Percentiles rank a stretch among this genome's conserved stretches.
These are phyloP conservation scores for Phytophthora hybrid DNA, from an alignment of 352 stramenopile species.

Conservation along the genomic window DNA sequence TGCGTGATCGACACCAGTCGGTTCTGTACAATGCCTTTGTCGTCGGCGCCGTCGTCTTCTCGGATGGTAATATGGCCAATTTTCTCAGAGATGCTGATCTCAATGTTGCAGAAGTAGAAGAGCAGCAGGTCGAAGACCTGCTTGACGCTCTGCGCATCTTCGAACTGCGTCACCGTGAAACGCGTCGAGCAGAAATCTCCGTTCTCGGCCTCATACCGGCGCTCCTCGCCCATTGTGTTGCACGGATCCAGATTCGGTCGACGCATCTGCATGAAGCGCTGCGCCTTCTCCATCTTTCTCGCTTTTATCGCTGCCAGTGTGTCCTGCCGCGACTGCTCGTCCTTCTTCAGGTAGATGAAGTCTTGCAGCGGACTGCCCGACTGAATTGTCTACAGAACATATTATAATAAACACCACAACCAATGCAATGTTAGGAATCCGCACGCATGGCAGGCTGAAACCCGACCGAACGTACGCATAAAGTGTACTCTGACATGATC, in stretches of 20 bases:
- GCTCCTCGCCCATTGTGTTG: slow-evolving; percentile 43
- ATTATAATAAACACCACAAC: slow-evolving; percentile 7
- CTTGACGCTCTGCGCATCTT: slow-evolving; percentile 39
- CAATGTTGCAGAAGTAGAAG: slow-evolving; percentile 65
- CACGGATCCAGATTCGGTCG: slow-evolving; percentile 33
- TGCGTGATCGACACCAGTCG: slow-evolving; percentile 50
- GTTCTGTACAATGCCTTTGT: slow-evolving; percentile 52
- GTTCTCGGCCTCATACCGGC: slow-evolving; percentile 51
- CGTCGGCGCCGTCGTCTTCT: slow-evolving; percentile 55
- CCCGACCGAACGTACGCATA: slow-evolving; percentile 31
- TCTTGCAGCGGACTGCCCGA: slow-evolving; percentile 43
- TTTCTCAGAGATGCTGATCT: slow-evolving; percentile 71
- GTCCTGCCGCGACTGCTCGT: slow-evolving; percentile 27
- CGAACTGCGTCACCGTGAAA: slow-evolving; percentile 64
- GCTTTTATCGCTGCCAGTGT: slow-evolving; percentile 25
- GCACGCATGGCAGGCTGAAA: neutral
- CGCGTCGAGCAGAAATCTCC: slow-evolving; percentile 64
- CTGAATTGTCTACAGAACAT: slow-evolving; percentile 38
- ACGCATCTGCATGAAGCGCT: slow-evolving; percentile 47
- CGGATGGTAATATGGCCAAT: slow-evolving; percentile 62
- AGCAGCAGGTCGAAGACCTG: slow-evolving; percentile 56
- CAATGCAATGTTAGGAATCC: slow-evolving; percentile 4
- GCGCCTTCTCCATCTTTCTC: slow-evolving; percentile 40
- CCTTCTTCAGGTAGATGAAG: slow-evolving; percentile 34
- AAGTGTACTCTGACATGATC: slow-evolving; percentile 49